Evolutionary conservation across 139 green algal species (phyloP).

Genomic region (Asterochloris erici): DNA sequence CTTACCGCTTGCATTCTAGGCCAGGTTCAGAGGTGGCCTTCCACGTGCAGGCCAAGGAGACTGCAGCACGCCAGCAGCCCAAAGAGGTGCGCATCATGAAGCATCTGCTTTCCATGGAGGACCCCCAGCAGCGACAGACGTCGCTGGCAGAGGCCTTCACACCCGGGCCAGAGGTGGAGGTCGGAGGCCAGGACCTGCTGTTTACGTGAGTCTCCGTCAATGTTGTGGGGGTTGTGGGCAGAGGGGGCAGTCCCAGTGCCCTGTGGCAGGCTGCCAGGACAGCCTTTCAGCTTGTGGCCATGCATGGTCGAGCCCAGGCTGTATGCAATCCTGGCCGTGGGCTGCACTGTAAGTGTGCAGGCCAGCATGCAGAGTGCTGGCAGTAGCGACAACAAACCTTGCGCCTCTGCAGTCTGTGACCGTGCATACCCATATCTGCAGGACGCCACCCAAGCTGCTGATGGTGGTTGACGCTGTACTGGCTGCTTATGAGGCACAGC

Average conservation of each 20-base stretch:
- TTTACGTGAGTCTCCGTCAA: conserved; percentile 11
- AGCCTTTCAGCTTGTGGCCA: not conserved
- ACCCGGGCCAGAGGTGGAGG: conserved; percentile 29
- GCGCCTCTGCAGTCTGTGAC: not conserved
- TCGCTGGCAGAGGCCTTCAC: conserved; percentile 66
- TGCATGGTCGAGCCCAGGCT: not conserved
- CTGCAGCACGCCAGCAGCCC: conserved; percentile 60
- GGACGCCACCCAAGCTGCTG: conserved; percentile 52
- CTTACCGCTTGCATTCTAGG: no score
- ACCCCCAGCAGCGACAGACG: conserved; percentile 38
- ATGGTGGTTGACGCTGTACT: conserved; percentile 59
- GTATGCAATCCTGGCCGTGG: not conserved
- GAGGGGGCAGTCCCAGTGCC: no score
- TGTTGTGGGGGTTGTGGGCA: not conserved
- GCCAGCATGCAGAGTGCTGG: not conserved
- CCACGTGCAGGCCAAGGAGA: conserved; percentile 53
- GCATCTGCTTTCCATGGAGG: conserved; percentile 60
- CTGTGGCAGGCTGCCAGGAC: not conserved
- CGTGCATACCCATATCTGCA: conserved; percentile 13
- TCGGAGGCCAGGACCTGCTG: conserved; percentile 39
- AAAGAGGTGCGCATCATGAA: conserved; percentile 85
- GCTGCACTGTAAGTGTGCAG: not conserved
- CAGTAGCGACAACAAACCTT: not conserved
- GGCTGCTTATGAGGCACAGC: conserved; percentile 41
- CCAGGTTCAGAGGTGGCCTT: no score